Percentiles rank a stretch among this genome's conserved stretches.
Evolutionary conservation across 1,139 yeast species (phyloP).

Genomic region (Kurtzmaniella natalensis): DNA sequence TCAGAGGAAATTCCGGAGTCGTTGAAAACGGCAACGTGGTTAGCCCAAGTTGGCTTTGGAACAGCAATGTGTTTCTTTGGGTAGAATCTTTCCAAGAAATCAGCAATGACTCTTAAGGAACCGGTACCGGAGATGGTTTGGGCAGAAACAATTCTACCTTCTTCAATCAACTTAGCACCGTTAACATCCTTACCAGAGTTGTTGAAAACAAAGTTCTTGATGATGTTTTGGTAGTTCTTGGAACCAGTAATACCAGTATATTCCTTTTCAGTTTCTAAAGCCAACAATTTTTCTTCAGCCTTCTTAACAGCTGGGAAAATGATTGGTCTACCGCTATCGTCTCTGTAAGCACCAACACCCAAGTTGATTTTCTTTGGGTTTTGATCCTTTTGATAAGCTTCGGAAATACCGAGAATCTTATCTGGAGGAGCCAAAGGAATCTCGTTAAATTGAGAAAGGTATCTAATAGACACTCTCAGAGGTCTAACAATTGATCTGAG

Average conservation of each 20-base stretch:
- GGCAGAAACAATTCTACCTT: slow-evolving; percentile 48
- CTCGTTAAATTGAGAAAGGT: slow-evolving; percentile 22
- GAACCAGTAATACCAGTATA: slow-evolving; percentile 54
- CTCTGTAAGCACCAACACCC: slow-evolving; percentile 51
- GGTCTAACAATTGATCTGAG: slow-evolving; percentile 3
- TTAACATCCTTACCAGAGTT: slow-evolving; percentile 45
- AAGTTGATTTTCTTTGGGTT: slow-evolving; percentile 42
- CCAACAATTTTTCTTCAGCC: slow-evolving; percentile 39
- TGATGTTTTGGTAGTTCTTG: slow-evolving; percentile 43
- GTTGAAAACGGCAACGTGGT: slow-evolving; percentile 56
- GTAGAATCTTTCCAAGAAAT: slow-evolving; percentile 48
- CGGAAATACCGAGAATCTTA: slow-evolving; percentile 66
- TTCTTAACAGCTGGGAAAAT: slow-evolving; percentile 46
- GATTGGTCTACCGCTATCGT: slow-evolving; percentile 44
- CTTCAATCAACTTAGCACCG: slow-evolving; percentile 44
- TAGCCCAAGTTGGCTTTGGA: slow-evolving; percentile 76
- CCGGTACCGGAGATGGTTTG: slow-evolving; percentile 63
- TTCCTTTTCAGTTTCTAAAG: slow-evolving; percentile 49
- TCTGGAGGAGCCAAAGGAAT: slow-evolving; percentile 69
- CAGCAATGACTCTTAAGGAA: slow-evolving; percentile 52
- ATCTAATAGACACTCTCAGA: slow-evolving; percentile 13
- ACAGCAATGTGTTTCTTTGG: slow-evolving; percentile 44
- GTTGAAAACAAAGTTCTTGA: slow-evolving; percentile 48
- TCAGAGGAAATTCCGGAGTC: slow-evolving; percentile 45
- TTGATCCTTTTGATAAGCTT: slow-evolving; percentile 41